Percentiles rank a stretch among this genome's conserved stretches.
These are phyloP conservation scores for Globisporangium nodosum DNA, from an alignment of 352 stramenopile genomes.

Conservation along the genomic window DNA sequence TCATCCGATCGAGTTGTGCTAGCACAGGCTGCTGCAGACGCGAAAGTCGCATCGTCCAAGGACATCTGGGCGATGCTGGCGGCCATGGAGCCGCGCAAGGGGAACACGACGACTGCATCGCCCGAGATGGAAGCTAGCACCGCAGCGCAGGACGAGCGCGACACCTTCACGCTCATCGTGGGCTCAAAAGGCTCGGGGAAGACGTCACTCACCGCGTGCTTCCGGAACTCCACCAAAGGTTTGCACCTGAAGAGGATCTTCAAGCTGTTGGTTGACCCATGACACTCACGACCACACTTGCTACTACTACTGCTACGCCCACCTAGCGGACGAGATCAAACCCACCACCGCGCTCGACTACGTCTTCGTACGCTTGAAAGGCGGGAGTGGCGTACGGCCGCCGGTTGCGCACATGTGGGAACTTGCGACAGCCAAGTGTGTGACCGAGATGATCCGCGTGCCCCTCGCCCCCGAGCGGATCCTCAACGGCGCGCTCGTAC, in stretches of 20 bases:
- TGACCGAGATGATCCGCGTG: constrained; percentile 83
- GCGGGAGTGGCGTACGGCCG: constrained; percentile 16
- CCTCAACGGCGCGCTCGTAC: constrained; percentile 62
- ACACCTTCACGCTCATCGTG: constrained; percentile 70
- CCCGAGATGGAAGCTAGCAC: constrained; percentile 12
- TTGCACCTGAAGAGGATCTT: background rate
- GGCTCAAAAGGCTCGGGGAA: constrained; percentile 72
- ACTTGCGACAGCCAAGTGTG: constrained; percentile 72
- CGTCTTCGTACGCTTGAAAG: constrained; percentile 78
- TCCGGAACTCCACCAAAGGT: constrained; percentile 60
- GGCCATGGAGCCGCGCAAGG: constrained; percentile 35
- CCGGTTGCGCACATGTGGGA: constrained; percentile 91
- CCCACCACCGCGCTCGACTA: constrained; percentile 91
- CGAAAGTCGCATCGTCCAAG: constrained; percentile 31
- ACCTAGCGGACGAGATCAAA: constrained; percentile 76
- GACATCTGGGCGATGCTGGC: constrained; percentile 72
- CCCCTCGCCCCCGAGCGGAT: constrained; percentile 74
- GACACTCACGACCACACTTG: background rate
- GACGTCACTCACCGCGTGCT: constrained; percentile 67
- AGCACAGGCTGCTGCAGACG: background rate
- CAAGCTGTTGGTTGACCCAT: background rate
- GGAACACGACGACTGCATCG: constrained; percentile 7
- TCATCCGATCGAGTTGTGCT: no score
- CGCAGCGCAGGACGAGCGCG: constrained; percentile 38
- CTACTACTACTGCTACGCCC: constrained; percentile 7